Evolutionary conservation across 345 rosid genomes (phyloP).

Genomic region (Lagerstroemia speciosa): DNA sequence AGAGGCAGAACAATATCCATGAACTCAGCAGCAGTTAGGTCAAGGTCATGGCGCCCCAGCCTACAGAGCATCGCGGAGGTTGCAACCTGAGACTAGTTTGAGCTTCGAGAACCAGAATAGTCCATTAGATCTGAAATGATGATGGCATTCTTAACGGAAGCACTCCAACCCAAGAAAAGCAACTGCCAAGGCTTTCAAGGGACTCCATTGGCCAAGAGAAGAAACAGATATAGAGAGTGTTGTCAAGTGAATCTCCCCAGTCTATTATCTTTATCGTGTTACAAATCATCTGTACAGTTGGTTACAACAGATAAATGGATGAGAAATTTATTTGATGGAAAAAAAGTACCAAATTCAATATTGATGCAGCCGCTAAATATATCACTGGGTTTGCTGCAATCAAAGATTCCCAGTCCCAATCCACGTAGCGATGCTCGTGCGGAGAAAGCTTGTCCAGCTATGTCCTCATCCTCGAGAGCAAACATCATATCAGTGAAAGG

Average conservation of each 20-base stretch:
- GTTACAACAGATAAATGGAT: neutral
- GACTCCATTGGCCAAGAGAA: neutral
- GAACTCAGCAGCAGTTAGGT: slow-evolving; percentile 32
- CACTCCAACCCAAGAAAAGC: neutral
- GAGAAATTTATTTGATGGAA: neutral
- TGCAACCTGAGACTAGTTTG: slow-evolving; percentile 27
- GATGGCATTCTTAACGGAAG: slow-evolving; percentile 12
- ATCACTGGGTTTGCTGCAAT: slow-evolving; percentile 15
- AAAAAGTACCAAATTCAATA: neutral
- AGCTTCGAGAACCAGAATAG: slow-evolving; percentile 8
- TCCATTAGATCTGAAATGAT: neutral
- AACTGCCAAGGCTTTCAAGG: neutral
- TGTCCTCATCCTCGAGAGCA: slow-evolving; percentile 25
- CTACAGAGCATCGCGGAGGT: slow-evolving; percentile 82
- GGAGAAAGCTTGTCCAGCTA: slow-evolving; percentile 38
- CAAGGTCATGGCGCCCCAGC: slow-evolving; percentile 83
- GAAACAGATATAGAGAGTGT: neutral
- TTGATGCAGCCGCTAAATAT: neutral
- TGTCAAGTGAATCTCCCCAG: neutral
- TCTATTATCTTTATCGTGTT: slow-evolving; percentile 2
- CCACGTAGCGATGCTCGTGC: slow-evolving; percentile 31
- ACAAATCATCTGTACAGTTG: slow-evolving; percentile 37
- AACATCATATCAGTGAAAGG: slow-evolving; percentile 32
- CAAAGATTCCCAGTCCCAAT: slow-evolving; percentile 31
- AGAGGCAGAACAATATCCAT: slow-evolving; percentile 31